Conservation (phyloP, 2,329 filamentous ascomycete genomes). For the Chlorencoelia australis region DNA sequence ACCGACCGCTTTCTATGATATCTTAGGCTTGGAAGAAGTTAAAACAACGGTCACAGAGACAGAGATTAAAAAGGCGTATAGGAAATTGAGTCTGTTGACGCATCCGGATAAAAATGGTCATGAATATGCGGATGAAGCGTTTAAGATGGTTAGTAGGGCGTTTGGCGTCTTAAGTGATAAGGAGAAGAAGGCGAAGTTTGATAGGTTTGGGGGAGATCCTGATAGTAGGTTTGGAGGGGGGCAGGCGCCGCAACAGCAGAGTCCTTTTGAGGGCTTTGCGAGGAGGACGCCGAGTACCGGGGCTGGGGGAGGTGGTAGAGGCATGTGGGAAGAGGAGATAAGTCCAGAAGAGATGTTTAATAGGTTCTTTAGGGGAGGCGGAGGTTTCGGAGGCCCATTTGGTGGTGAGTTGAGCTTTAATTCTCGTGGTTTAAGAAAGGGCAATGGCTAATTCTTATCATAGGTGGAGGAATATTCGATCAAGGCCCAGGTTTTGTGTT, state of each 20-base stretch:
- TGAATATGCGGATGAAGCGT: conserved; percentile 89
- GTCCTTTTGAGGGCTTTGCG: conserved; percentile 54
- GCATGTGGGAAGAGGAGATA: conserved; percentile 82
- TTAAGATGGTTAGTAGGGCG: conserved; percentile 93
- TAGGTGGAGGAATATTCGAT: conserved; percentile 49
- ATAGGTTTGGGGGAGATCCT: conserved; percentile 84
- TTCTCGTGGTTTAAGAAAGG: neutral
- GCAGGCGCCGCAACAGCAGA: conserved; percentile 41
- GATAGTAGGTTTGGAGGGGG: conserved; percentile 68
- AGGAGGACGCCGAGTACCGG: conserved; percentile 28
- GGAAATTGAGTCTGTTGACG: conserved; percentile 85
- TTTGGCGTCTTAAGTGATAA: conserved; percentile 89
- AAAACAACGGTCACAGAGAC: conserved; percentile 58
- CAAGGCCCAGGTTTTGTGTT: conserved; percentile 85
- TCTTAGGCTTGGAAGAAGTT: conserved; percentile 62
- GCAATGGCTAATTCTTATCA: conserved; percentile 9
- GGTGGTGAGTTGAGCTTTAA: conserved; percentile 40
- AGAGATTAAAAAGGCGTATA: conserved; percentile 96
- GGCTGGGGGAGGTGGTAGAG: conserved; percentile 37
- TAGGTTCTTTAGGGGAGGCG: conserved; percentile 77
- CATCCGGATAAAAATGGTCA: conserved; percentile 99
- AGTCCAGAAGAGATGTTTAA: conserved; percentile 96
- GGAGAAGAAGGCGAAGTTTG: conserved; percentile 84
- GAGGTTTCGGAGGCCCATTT: conserved; percentile 53
- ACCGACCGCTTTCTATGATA: conserved; percentile 90